Base-by-base conservation (phyloP, 257 asterid genomes). In the Verbascum thapsus region DNA sequence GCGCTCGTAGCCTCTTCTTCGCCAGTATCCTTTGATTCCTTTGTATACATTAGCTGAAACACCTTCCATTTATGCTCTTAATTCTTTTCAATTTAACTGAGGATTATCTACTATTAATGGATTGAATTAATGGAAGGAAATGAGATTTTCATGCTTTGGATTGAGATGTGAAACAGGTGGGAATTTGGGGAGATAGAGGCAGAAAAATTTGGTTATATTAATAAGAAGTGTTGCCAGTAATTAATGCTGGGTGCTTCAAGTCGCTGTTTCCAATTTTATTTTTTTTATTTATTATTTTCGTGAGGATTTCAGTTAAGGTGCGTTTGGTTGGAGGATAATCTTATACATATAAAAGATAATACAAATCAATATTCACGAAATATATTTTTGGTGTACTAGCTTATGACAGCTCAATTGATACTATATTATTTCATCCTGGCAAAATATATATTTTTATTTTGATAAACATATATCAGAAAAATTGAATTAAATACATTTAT, bases 21-120 rank as follows among this genome's bases (percentile, higher is more conserved):
- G 73, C 90, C 90, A 83, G 90, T 78, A 79, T 4, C 86, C 72
- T 61, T 16, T 72, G 58, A 78, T 61, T 71, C 84, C 87, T 58
- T 47, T 68, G 78, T 35, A 67, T 0, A 66, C 67, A 0, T 65
- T 30, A 10, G 74, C 63, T 1, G 89, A 59, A 50, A 70, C 49
- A 0, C 78, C 84, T 64, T 80, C 87, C 87, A 82, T 80, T 37
- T 55, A 3, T 15, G 7, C 10, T n/a, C 9, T 22, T 6, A 15
- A 8, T 53, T 5, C 6, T 9, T 20, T 8, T 22, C 39, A 18
- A 22, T 3, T 58, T 44, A 0, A 3, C 35, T 52, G 4, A 23
- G 9, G 10, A n/a, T 8, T 9, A 3, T 66, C 23, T 61, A 47
- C 10, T 49, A 8, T 6, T 12, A 68, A 53, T 57, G 58, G 61